phyloP scores from a whole-genome alignment of 306 rosid genomes.

The Gastrolobium bilobum region DNA sequence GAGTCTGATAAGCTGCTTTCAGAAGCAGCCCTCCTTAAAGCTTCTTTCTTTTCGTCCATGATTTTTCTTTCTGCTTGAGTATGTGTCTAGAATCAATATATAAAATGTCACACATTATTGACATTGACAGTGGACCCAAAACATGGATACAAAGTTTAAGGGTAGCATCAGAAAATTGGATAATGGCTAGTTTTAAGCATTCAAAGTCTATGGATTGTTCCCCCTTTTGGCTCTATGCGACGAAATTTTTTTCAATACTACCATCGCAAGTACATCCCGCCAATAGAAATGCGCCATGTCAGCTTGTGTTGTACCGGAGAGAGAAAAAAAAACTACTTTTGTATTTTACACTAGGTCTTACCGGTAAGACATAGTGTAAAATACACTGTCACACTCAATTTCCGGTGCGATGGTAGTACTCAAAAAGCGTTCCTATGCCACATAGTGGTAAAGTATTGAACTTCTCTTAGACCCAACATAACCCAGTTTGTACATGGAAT shows the following conservation, averaged over 20 bases:
- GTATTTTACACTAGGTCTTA: too few species aligned
- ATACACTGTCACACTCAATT: too few species aligned
- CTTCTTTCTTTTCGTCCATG: slow-evolving; percentile 68
- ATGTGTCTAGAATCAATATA: slow-evolving; percentile 65
- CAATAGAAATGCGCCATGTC: too few species aligned
- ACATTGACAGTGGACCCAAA: slow-evolving; percentile 16
- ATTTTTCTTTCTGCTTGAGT: slow-evolving; percentile 82
- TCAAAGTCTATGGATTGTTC: neutral
- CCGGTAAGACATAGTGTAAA: too few species aligned
- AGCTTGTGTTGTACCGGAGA: too few species aligned
- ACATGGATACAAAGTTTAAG: slow-evolving; percentile 8
- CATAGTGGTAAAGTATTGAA: neutral
- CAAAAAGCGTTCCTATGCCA: neutral
- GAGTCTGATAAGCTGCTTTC: slow-evolving; percentile 55
- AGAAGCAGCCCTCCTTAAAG: slow-evolving; percentile 61
- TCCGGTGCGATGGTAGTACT: too few species aligned
- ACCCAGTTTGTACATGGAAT: neutral
- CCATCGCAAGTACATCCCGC: too few species aligned
- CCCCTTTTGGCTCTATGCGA: neutral
- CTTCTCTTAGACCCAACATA: neutral
- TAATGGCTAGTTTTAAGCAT: slow-evolving; percentile 17
- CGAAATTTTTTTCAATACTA: too few species aligned
- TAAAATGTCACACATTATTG: slow-evolving; percentile 37
- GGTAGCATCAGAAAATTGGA: slow-evolving; percentile 11
- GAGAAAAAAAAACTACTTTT: too few species aligned